These are phyloP conservation scores for Neonectria hederae DNA, from an alignment of 2,329 filamentous ascomycete genomes.

Conservation along the genomic window DNA sequence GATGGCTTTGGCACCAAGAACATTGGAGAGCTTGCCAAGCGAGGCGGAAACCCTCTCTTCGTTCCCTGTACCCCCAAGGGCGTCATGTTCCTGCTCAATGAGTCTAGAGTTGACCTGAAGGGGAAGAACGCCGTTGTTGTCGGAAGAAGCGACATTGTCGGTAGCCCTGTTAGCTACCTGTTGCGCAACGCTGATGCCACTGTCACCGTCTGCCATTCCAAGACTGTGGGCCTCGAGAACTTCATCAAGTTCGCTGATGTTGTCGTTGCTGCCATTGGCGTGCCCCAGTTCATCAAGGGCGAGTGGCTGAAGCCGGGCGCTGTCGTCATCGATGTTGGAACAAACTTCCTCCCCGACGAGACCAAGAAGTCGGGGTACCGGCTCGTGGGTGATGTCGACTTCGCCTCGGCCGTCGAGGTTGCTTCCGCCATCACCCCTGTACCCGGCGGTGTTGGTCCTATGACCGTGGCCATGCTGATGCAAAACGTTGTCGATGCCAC, in stretches of 20 bases:
- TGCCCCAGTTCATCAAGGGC: constrained; percentile 87
- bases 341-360: constrained; percentile 90
- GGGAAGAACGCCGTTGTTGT: constrained; percentile 96
- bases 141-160: constrained; percentile 95
- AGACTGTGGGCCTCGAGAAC: constrained; percentile 76
- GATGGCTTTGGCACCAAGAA: constrained; percentile 95
- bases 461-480: constrained; percentile 98
- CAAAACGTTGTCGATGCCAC: constrained; percentile 94
- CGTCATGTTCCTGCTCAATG: constrained; percentile 90
- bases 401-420: constrained; percentile 81
- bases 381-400: constrained; percentile 95
- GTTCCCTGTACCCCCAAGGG: constrained; percentile 96
- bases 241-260: constrained; percentile 88
- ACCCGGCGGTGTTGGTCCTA: constrained; percentile 94
- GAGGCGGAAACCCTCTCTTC: constrained; percentile 88
- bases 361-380: constrained; percentile 92
- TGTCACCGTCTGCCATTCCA: constrained; percentile 95
- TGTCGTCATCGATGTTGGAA: constrained; percentile 98
- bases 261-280: constrained; percentile 89
- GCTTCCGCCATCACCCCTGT: constrained; percentile 96
- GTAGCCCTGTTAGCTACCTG: constrained; percentile 94
- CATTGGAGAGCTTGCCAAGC: constrained; percentile 96
- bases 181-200: constrained; percentile 96
- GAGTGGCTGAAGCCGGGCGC: constrained; percentile 94
- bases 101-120: constrained; percentile 81